These are phyloP conservation scores for Penicillium ucsense DNA, from an alignment of 495 filamentous ascomycete species.

Conservation along the genomic window DNA sequence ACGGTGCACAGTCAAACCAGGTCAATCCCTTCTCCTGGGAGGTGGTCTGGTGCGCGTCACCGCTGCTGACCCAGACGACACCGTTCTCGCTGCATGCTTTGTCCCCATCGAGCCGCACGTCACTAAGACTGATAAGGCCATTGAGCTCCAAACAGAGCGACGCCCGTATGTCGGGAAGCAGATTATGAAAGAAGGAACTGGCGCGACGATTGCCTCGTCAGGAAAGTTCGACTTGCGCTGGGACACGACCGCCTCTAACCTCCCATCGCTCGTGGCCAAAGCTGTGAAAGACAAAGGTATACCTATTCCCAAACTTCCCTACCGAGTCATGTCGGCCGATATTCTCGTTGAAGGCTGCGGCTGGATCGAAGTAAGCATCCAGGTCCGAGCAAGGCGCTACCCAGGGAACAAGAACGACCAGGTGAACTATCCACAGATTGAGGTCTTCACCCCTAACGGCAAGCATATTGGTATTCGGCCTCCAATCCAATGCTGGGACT, in stretches of 20 bases:
- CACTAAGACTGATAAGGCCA: constrained; percentile 68
- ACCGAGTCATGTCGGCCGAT: constrained; percentile 66
- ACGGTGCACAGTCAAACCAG: constrained; percentile 60
- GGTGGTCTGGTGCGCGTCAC: constrained; percentile 87
- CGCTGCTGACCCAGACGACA: constrained; percentile 49
- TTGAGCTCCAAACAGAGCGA: constrained; percentile 50
- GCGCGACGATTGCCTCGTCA: constrained; percentile 48
- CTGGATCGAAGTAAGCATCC: constrained; percentile 83
- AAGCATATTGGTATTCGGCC: constrained; percentile 56
- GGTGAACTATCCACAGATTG: constrained; percentile 54
- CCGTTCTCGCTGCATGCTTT: constrained; percentile 70
- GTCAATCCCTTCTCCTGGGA: constrained; percentile 72
- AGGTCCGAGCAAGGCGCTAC: constrained; percentile 51
- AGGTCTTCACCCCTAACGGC: constrained; percentile 78
- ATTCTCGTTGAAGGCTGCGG: constrained; percentile 84
- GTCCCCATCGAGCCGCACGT: constrained; percentile 63
- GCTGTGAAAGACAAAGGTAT: constrained; percentile 22
- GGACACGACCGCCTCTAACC: constrained; percentile 62
- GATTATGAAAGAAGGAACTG: constrained; percentile 49
- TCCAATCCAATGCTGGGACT: constrained; percentile 65
- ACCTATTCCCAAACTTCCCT: constrained; percentile 50
- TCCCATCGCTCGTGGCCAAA: constrained; percentile 28
- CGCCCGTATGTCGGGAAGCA: constrained; percentile 44
- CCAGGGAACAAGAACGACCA: constrained; percentile 8
- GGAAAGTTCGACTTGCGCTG: constrained; percentile 65